A percentile compares a stretch with the other conserved stretches of the same genome.
Conservation (phyloP, 2,329 filamentous ascomycete genomes). For the Coleophoma eucalyptorum region DNA sequence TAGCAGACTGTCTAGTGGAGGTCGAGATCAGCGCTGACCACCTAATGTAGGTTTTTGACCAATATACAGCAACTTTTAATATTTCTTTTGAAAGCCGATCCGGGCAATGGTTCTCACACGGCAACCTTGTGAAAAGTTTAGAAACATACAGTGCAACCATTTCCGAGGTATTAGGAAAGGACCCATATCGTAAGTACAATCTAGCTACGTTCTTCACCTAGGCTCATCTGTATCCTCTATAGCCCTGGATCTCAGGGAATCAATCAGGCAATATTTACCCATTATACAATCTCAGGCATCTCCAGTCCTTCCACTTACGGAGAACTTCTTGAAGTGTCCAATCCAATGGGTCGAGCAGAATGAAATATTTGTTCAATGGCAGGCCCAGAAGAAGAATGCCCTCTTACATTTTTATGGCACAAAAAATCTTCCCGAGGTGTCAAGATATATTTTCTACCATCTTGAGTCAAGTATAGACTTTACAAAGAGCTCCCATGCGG, state of each 20-base stretch:
- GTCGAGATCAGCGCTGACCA: background rate
- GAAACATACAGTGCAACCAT: too few relatives aligned
- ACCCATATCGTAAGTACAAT: background rate
- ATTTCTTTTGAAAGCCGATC: background rate
- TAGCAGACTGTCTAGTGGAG: background rate
- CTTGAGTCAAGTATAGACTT: background rate
- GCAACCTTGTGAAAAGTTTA: background rate
- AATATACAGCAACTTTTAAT: background rate
- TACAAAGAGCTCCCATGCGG: background rate
- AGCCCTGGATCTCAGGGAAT: background rate
- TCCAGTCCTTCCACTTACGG: background rate
- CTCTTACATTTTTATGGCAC: background rate
- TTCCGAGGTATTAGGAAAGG: background rate
- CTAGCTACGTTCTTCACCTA: background rate
- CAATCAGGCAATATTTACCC: background rate
- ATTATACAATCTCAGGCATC: background rate
- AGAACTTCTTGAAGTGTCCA: background rate
- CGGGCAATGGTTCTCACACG: background rate
- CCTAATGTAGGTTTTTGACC: slow-evolving; percentile 3
- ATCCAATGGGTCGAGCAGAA: background rate
- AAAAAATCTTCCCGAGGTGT: background rate
- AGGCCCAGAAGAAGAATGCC: background rate
- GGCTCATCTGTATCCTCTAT: background rate
- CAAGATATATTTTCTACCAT: background rate
- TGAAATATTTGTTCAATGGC: background rate